These are phyloP conservation scores for Ilex asprella DNA, from an alignment of 257 asterid species.

Conservation along the genomic window DNA sequence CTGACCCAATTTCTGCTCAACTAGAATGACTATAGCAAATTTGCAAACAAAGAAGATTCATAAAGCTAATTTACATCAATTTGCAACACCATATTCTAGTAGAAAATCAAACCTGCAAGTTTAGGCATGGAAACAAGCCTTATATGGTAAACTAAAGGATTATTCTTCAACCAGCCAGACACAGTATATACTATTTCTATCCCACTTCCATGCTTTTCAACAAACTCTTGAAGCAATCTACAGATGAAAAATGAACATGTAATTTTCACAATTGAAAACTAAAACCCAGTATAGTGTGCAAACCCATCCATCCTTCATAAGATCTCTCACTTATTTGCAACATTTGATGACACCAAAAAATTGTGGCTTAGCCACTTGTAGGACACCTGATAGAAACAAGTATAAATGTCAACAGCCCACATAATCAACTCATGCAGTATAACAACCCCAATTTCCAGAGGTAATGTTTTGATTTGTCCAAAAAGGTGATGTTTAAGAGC, in stretches of 20 bases:
- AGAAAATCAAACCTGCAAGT: conserved; percentile 55
- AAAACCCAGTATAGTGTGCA: not conserved
- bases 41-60: conserved; percentile 6
- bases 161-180: conserved; percentile 78
- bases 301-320: not conserved
- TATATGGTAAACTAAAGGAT: conserved; percentile 61
- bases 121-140: conserved; percentile 57
- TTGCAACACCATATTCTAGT: too few species aligned
- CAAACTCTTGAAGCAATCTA: conserved; percentile 81
- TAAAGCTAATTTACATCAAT: too few species aligned
- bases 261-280: not conserved
- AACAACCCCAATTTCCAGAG: too few species aligned
- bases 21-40: conserved; percentile 64
- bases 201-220: conserved; percentile 58
- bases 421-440: not conserved
- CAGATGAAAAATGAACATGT: not conserved
- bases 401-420: not conserved
- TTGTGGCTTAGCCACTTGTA: conserved; percentile 97
- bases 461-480: too few species aligned
- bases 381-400: conserved; percentile 49
- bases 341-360: conserved; percentile 74
- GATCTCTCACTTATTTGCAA: conserved; percentile 67
- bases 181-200: conserved; percentile 61
- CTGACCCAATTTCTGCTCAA: conserved; percentile 53
- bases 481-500: too few species aligned